Base-by-base conservation (phyloP, 2,329 filamentous ascomycete genomes). In the Fusarium sarcochroum region DNA sequence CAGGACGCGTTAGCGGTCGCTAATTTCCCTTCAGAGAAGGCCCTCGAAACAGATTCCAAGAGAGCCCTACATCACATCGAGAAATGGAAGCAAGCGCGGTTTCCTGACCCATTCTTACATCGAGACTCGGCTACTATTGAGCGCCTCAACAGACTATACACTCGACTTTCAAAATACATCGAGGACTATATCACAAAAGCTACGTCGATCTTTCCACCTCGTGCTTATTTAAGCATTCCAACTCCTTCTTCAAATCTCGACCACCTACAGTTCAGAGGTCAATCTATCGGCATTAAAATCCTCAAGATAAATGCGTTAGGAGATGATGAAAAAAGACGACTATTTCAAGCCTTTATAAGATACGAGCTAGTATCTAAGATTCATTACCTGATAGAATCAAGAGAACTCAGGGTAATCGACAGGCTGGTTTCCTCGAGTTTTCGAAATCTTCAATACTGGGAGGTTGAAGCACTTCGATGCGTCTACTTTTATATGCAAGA, bases 161-260 rank as follows among this genome's bases (percentile, higher is more conserved):
- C 15, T 25, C 52, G 52, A 6, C 52, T 55, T 21, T 47, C 52
- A 23, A n/a, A 15, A 47, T 55, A 47, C n/a, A 55, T 55, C 32
- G 52, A 55, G 13, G 52, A 55, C 35, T 55, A 55, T 20, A 48
- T 55, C 41, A 55, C 52, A 9, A 55, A 55, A 35, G 37, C 44
- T 13, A 49, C 53, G 34, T 48, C 53, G 20, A 17, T 15, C 10
- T 49, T 14, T 25, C 53, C 53, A 7, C 44, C 35, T 41, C 44
- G 35, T 10, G 44, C 45, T 14, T 56, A 42, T 25, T 9, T 44
- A 14, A 20, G 25, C 34, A 44, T 56, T 34, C 45, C 53, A 27
- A 45, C 48, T 42, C 44, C 48, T 38, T 49, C 52, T 21, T 34
- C 11, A 15, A 42, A 18, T 35, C 15, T 25, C 4, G 44, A 27